phyloP scores from a whole-genome alignment of 805 yeast genomes.

The Wickerhamomyces hampshirensis region DNA sequence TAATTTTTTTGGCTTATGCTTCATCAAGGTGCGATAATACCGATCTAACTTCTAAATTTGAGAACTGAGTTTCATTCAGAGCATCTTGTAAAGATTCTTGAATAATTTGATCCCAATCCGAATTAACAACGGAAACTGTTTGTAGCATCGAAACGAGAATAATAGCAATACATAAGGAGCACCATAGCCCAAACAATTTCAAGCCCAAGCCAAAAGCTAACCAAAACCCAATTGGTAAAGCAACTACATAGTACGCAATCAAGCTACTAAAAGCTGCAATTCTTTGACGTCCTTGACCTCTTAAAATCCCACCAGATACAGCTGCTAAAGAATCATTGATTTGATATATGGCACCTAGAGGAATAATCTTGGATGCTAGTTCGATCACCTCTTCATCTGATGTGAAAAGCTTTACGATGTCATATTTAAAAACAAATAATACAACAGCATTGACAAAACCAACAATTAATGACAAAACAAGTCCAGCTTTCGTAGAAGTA shows the following conservation, averaged over 20 bases:
- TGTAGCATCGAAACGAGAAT: constrained; percentile 44
- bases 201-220: constrained; percentile 46
- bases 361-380: constrained; percentile 47
- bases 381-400: constrained; percentile 51
- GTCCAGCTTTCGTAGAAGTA: constrained; percentile 39
- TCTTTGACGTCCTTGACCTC: constrained; percentile 74
- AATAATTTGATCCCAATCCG: constrained; percentile 45
- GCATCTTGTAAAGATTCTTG: constrained; percentile 39
- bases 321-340: constrained; percentile 66
- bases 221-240: constrained; percentile 52
- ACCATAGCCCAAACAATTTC: constrained; percentile 56
- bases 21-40: constrained; percentile 19
- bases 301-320: constrained; percentile 67
- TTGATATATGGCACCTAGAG: constrained; percentile 65
- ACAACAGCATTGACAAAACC: constrained; percentile 41
- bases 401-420: constrained; percentile 53
- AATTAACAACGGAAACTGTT: constrained; percentile 28
- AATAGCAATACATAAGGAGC: constrained; percentile 51
- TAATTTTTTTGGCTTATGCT: background rate
- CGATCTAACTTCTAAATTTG: constrained; percentile 17
- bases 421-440: constrained; percentile 37
- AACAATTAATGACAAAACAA: constrained; percentile 35
- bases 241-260: constrained; percentile 52
- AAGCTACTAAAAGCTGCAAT: constrained; percentile 58
- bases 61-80: constrained; percentile 15